Conservation (phyloP, 2,329 filamentous ascomycete genomes). For the Seiridium cupressi region DNA sequence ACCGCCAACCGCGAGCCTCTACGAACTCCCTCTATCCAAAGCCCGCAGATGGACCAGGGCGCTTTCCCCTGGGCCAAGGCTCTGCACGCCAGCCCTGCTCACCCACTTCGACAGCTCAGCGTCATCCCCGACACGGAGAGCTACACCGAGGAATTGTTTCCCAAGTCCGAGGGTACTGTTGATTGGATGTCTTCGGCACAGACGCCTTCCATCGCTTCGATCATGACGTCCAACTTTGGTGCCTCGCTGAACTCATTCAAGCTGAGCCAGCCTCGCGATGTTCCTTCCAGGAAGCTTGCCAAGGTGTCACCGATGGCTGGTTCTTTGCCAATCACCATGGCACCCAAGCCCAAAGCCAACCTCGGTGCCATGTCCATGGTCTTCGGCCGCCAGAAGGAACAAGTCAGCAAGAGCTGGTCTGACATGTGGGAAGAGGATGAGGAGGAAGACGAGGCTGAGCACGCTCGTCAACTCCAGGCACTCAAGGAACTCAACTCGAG, state of each 20-base stretch:
- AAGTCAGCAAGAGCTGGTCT: constrained; percentile 97
- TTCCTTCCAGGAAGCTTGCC: constrained; percentile 43
- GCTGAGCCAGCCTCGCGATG: constrained; percentile 44
- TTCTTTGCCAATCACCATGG: constrained; percentile 77
- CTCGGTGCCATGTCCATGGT: constrained; percentile 73
- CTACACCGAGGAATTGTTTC: constrained; percentile 83
- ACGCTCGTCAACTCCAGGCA: constrained; percentile 54
- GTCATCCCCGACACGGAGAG: constrained; percentile 78
- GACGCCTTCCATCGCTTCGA: constrained; percentile 79
- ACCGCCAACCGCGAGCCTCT: constrained; percentile 93
- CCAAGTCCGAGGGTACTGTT: constrained; percentile 67
- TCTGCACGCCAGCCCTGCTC: constrained; percentile 66
- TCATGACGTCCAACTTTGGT: constrained; percentile 79
- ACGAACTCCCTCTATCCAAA: constrained; percentile 91
- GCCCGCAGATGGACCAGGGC: constrained; percentile 74
- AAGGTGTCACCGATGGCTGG: constrained; percentile 61
- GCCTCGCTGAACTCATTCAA: constrained; percentile 76
- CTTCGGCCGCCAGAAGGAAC: constrained; percentile 74
- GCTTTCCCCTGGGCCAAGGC: constrained; percentile 96
- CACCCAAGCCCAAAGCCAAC: constrained; percentile 63
- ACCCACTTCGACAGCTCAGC: constrained; percentile 70
- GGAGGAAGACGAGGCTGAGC: constrained; percentile 71
- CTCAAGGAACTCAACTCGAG: constrained; percentile 69
- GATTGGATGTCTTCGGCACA: constrained; percentile 80
- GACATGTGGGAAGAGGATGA: constrained; percentile 95